A percentile compares a stretch with the other conserved stretches of the same genome.
phyloP scores from a whole-genome alignment of 257 asterid genomes.

The Petrea volubilis region DNA sequence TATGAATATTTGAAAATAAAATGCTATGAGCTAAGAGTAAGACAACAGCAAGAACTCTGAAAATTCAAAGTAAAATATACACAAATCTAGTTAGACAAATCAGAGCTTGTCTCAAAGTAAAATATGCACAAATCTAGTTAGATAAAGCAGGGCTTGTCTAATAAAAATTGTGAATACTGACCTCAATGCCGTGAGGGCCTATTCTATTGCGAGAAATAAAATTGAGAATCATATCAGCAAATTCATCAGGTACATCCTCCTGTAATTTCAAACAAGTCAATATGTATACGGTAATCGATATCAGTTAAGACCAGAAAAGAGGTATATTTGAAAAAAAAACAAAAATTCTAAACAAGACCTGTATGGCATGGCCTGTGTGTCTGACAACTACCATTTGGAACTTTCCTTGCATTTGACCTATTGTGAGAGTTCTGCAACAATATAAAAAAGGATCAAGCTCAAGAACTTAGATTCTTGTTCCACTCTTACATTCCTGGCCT shows the following conservation, averaged over 20 bases:
- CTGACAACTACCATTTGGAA: constrained; percentile 95
- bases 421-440: constrained; percentile 78
- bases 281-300: constrained; percentile 9
- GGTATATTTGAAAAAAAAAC: neutral
- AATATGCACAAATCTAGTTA: neutral
- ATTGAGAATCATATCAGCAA: constrained; percentile 61
- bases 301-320: neutral
- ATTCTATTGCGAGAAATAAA: constrained; percentile 81
- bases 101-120: neutral
- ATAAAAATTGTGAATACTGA: constrained; percentile 31
- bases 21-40: neutral
- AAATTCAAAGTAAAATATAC: neutral
- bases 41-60: neutral
- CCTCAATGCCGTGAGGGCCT: constrained; percentile 85
- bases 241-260: constrained; percentile 98
- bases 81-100: neutral
- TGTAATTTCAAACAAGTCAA: constrained; percentile 33
- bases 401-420: constrained; percentile 98
- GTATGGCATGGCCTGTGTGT: constrained; percentile 97
- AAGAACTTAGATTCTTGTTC: neutral
- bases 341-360: constrained; percentile 44
- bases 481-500: neutral
- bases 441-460: constrained; percentile 6
- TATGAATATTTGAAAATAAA: neutral
- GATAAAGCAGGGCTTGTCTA: neutral